Conservation (phyloP, 2,329 filamentous ascomycete species). For the Cadophora malorum region DNA sequence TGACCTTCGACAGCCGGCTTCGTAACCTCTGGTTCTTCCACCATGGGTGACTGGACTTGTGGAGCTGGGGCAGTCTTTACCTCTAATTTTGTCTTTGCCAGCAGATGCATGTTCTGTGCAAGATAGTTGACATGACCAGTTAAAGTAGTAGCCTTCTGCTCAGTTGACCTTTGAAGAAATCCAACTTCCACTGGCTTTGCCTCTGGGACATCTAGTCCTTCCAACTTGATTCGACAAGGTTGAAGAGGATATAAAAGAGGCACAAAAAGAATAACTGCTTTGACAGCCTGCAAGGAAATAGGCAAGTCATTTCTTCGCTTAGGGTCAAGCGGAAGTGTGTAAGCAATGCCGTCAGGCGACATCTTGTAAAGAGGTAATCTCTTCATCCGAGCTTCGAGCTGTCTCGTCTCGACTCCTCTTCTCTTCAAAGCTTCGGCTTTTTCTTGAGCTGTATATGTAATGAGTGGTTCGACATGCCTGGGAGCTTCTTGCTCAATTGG, state of each 20-base stretch:
- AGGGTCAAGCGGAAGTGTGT: conserved; percentile 73
- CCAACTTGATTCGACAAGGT: conserved; percentile 68
- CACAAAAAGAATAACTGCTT: conserved; percentile 71
- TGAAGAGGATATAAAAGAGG: conserved; percentile 76
- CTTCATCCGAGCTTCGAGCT: conserved; percentile 78
- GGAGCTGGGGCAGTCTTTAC: conserved; percentile 24
- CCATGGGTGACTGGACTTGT: conserved; percentile 1
- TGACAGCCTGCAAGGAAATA: conserved; percentile 62
- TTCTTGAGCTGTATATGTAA: conserved; percentile 61
- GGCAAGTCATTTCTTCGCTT: conserved; percentile 67
- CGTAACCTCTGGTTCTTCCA: conserved; percentile 24
- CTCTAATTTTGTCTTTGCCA: conserved; percentile 62
- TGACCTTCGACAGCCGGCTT: conserved; percentile 35
- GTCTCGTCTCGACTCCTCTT: conserved; percentile 70
- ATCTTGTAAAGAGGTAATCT: conserved; percentile 71
- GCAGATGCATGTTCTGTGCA: conserved; percentile 70
- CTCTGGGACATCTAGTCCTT: conserved; percentile 64
- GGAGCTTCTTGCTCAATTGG: conserved; percentile 15
- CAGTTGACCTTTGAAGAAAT: conserved; percentile 64
- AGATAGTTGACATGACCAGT: conserved; percentile 80
- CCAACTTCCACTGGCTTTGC: conserved; percentile 68
- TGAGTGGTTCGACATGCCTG: conserved; percentile 28
- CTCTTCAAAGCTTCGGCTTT: conserved; percentile 66
- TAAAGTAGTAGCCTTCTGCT: conserved; percentile 65
- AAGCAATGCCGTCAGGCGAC: conserved; percentile 72